Conservation (phyloP, 2,329 filamentous ascomycete genomes). For the Cladosporium colombiae region DNA sequence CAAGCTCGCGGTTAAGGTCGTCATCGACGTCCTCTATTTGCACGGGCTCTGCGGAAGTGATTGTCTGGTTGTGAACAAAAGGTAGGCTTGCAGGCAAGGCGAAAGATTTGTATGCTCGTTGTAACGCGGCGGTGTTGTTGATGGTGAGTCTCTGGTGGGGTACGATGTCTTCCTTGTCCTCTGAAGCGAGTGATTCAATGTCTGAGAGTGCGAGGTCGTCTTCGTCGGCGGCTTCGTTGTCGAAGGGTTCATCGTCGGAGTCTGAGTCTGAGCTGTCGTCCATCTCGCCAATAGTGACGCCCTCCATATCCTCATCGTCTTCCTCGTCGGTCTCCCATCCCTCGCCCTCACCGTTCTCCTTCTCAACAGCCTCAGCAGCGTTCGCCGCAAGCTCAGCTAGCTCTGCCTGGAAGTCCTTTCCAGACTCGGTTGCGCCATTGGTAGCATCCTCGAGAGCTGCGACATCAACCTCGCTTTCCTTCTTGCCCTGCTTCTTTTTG, state of each 20-base stretch:
- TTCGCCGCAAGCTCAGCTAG: conserved; percentile 29
- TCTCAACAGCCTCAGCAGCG: conserved; percentile 34
- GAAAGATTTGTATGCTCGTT: conserved; percentile 77
- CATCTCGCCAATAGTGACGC: conserved; percentile 36
- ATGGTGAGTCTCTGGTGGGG: conserved; percentile 93
- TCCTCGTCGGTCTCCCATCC: conserved; percentile 41
- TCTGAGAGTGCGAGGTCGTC: conserved; percentile 90
- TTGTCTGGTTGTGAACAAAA: conserved; percentile 80
- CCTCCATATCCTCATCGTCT: conserved; percentile 45
- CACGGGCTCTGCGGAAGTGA: conserved; percentile 68
- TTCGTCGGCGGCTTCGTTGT: conserved; percentile 70
- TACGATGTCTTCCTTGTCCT: conserved; percentile 82
- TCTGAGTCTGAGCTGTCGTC: conserved; percentile 33
- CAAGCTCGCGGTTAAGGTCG: conserved; percentile 86
- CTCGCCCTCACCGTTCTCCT: conserved; percentile 32
- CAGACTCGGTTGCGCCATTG: conserved; percentile 31
- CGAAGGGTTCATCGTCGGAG: conserved; percentile 49
- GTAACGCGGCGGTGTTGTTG: conserved; percentile 90
- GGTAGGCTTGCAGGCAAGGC: conserved; percentile 68
- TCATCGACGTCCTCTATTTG: conserved; percentile 83
- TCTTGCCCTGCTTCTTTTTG: conserved; percentile 46
- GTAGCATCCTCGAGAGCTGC: conserved; percentile 30
- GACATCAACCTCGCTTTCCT: conserved; percentile 31
- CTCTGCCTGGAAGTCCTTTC: conserved; percentile 25
- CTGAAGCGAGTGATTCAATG: conserved; percentile 73